Percentiles rank a stretch among this genome's conserved stretches.
These are phyloP conservation scores for Theobroma grandiflorum DNA, from an alignment of 441 rosid genomes.

Conservation along the genomic window DNA sequence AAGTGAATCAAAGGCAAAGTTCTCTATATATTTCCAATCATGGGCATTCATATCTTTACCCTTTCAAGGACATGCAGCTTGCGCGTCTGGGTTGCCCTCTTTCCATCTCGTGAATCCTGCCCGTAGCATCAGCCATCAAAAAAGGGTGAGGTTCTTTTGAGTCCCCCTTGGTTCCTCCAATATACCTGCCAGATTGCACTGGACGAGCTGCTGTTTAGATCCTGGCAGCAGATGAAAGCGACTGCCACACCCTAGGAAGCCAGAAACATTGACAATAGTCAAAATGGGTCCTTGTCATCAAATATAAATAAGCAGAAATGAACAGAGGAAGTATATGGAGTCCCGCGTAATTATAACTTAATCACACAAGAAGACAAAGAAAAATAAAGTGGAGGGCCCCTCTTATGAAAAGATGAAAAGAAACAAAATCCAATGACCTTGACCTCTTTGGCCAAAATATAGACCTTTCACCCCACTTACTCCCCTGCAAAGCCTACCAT, in stretches of 20 bases:
- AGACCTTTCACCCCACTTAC: neutral
- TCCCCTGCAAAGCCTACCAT: neutral
- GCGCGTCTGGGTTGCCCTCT: neutral
- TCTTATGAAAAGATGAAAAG: neutral
- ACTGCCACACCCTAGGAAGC: neutral
- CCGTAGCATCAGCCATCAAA: neutral
- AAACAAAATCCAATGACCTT: conserved; percentile 24
- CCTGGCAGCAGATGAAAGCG: neutral
- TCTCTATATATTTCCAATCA: neutral
- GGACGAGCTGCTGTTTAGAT: neutral
- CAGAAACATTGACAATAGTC: neutral
- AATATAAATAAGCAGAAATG: neutral
- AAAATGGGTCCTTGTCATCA: conserved; percentile 20
- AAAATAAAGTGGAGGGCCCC: neutral
- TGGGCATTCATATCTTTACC: neutral
- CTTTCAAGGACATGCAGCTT: neutral
- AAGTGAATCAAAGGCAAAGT: neutral
- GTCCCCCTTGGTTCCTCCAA: neutral
- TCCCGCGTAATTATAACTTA: conserved; percentile 17
- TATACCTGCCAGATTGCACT: neutral
- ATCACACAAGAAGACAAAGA: conserved; percentile 20
- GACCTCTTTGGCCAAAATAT: conserved; percentile 11
- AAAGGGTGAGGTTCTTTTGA: too few species aligned
- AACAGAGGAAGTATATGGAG: conserved; percentile 16
- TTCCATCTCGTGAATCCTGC: neutral